These are phyloP conservation scores for Candida nanaspora DNA, from an alignment of 805 yeast genomes.

Conservation along the genomic window DNA sequence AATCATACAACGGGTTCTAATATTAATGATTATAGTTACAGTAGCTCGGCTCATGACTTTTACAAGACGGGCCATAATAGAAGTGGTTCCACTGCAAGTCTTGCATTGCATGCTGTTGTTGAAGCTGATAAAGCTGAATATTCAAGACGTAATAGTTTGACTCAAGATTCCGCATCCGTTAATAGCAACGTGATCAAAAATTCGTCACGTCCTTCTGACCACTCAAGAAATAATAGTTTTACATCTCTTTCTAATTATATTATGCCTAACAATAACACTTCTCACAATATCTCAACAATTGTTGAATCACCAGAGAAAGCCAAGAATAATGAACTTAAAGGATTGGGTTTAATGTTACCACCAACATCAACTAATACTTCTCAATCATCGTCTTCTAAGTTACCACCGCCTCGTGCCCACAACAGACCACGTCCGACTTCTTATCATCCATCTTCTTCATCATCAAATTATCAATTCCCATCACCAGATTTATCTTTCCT, in stretches of 20 bases:
- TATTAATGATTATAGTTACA: background rate
- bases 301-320: constrained; percentile 33
- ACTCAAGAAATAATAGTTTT: constrained; percentile 11
- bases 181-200: constrained; percentile 12
- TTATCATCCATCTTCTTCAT: constrained; percentile 59
- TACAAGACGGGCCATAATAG: constrained; percentile 12
- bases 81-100: constrained; percentile 48
- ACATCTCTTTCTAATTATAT: constrained; percentile 5
- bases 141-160: constrained; percentile 24
- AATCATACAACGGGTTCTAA: no score
- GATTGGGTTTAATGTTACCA: constrained; percentile 14
- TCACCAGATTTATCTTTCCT: constrained; percentile 23
- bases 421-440: constrained; percentile 79
- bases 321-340: background rate
- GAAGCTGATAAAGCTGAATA: constrained; percentile 44
- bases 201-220: constrained; percentile 2
- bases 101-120: constrained; percentile 68
- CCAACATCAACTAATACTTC: constrained; percentile 17
- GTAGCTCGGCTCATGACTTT: background rate
- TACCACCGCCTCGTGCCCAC: constrained; percentile 19
- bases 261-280: constrained; percentile 2
- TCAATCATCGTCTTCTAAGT: no score
- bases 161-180: constrained; percentile 11
- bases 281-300: constrained; percentile 35
- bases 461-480: constrained; percentile 18